Evolutionary conservation across 2,329 filamentous ascomycete species (phyloP).

Genomic region (Penicillium sp.): DNA sequence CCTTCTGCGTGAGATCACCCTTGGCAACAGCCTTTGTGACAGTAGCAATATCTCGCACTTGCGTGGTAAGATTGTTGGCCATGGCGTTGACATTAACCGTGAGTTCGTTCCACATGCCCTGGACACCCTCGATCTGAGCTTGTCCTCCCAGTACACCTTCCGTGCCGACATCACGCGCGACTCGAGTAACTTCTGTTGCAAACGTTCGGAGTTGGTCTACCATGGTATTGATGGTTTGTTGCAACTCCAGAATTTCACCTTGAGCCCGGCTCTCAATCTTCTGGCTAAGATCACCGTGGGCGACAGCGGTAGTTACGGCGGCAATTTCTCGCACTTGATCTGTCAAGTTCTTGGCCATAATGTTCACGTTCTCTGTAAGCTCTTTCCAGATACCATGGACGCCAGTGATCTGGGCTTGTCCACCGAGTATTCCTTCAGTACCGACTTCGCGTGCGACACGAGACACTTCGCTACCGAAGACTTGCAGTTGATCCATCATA

Average conservation of each 20-base stretch:
- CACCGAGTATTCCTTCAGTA: constrained; percentile 89
- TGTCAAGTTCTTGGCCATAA: constrained; percentile 80
- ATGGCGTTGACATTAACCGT: constrained; percentile 86
- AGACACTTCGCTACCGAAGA: constrained; percentile 95
- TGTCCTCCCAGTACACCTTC: constrained; percentile 81
- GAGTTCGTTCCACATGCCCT: constrained; percentile 86
- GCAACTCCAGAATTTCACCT: constrained; percentile 78
- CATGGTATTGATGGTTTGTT: constrained; percentile 88
- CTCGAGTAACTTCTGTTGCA: constrained; percentile 78
- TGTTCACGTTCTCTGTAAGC: constrained; percentile 84
- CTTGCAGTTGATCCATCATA: constrained; percentile 97
- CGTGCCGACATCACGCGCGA: constrained; percentile 79
- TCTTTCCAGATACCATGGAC: constrained; percentile 98
- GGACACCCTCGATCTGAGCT: constrained; percentile 77
- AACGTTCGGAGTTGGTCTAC: constrained; percentile 82
- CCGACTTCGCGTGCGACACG: constrained; percentile 93
- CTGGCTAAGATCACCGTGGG: constrained; percentile 78
- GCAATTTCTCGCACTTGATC: constrained; percentile 85
- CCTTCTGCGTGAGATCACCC: constrained; percentile 94
- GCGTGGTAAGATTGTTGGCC: constrained; percentile 82
- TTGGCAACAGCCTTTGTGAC: constrained; percentile 69
- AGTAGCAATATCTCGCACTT: constrained; percentile 90
- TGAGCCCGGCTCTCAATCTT: constrained; percentile 79
- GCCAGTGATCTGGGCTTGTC: constrained; percentile 88
- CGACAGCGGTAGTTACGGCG: constrained; percentile 78